These are phyloP conservation scores for Discostella stelligeroides DNA, from an alignment of 108 stramenopile genomes.

Conservation along the genomic window DNA sequence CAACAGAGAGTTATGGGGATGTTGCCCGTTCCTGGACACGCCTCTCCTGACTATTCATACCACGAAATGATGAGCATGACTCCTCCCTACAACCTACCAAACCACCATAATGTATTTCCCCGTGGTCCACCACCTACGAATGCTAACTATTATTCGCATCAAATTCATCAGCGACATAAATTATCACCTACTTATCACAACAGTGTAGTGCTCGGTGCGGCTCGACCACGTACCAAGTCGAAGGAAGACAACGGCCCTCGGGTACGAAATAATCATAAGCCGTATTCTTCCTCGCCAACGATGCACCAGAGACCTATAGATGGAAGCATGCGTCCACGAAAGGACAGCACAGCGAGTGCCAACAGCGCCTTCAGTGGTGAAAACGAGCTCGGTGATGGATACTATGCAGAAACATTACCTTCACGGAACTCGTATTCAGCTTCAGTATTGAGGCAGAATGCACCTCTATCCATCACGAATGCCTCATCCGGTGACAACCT, in stretches of 20 bases:
- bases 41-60: constrained; percentile 27
- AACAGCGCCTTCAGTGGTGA: constrained; percentile 26
- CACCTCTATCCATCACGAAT: constrained; percentile 8
- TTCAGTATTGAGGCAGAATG: constrained; percentile 15
- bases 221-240: constrained; percentile 18
- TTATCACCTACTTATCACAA: neutral
- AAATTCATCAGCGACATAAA: constrained; percentile 1
- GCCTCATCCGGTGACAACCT: constrained; percentile 9
- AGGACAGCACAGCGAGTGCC: constrained; percentile 28
- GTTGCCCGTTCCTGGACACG: constrained; percentile 19
- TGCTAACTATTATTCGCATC: constrained; percentile 8
- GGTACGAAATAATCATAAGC: neutral
- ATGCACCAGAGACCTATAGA: neutral
- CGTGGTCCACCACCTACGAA: constrained; percentile 14
- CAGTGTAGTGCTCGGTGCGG: neutral
- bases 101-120: neutral
- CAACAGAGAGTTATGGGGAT: constrained; percentile 21
- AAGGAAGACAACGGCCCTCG: constrained; percentile 19
- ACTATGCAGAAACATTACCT: neutral
- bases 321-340: constrained; percentile 12
- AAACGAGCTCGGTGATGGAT: neutral
- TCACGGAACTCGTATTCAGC: constrained; percentile 4
- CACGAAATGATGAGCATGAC: constrained; percentile 23
- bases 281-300: constrained; percentile 1
- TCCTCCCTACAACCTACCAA: constrained; percentile 33